Evolutionary conservation across 148 eudicot species (phyloP).

Genomic region (Rhododendron ovatum): DNA sequence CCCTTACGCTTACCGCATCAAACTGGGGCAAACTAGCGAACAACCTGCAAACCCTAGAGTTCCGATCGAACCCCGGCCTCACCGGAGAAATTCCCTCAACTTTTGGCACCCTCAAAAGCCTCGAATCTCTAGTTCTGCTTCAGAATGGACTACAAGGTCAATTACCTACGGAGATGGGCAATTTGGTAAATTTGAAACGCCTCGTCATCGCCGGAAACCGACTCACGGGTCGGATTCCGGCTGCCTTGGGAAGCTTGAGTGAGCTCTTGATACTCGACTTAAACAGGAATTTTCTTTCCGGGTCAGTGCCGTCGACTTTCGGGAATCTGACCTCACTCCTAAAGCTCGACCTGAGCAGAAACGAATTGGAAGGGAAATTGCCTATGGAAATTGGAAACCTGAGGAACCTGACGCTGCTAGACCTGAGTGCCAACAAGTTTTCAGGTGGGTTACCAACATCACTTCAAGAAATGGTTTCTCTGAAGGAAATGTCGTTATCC

Average conservation of each 20-base stretch:
- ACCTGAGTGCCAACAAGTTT: conserved; percentile 48
- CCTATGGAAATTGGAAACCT: conserved; percentile 44
- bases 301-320: conserved; percentile 44
- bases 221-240: conserved; percentile 44
- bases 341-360: conserved; percentile 72
- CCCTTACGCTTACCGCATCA: conserved; percentile 28
- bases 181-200: conserved; percentile 42
- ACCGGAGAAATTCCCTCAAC: conserved; percentile 38
- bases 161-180: conserved; percentile 38
- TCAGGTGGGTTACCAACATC: conserved; percentile 46
- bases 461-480: conserved; percentile 42
- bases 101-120: conserved; percentile 41
- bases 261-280: conserved; percentile 58
- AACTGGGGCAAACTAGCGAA: conserved; percentile 46
- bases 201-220: conserved; percentile 53
- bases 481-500: conserved; percentile 53
- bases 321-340: conserved; percentile 52
- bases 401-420: conserved; percentile 50
- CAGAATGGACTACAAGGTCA: conserved; percentile 57
- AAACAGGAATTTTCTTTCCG: conserved; percentile 56
- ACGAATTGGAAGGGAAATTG: conserved; percentile 40
- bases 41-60: conserved; percentile 54
- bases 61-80: conserved; percentile 67
- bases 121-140: conserved; percentile 52
- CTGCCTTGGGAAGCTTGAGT: conserved; percentile 35